Base-by-base conservation (phyloP, 1,284 basidiomycete species). In the Cryptococcus maquisensis region DNA sequence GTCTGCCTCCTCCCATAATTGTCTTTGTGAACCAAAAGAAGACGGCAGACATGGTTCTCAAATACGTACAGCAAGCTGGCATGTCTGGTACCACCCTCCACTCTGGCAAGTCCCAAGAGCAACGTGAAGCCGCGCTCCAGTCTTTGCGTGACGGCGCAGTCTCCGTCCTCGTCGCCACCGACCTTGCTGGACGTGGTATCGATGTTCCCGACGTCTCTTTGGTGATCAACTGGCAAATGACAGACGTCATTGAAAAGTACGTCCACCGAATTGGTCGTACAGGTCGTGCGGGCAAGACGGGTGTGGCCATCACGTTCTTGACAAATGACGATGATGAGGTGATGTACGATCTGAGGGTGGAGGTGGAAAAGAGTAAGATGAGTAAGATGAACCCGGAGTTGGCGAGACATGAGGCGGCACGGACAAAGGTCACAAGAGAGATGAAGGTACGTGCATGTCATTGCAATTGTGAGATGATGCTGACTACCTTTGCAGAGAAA, bases 21-120 rank as follows among this genome's bases (percentile, higher is more conserved):
- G 89, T 95, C 13, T 99, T 98, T 77, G 93, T 97, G 80, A 98
- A 98, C 77, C 94, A 98, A 77, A 98, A 98, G 81, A 95, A 95
- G 81, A 94, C 90, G 6, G 95, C 94, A 44, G 95, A 99, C 70
- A 87, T 90, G 84, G 88, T 99, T 21, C 87, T 90, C 39, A 90
- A 90, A 73, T 93, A 96, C 68, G 80, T 98, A 8, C 84, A 86
- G 50, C 86, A 90, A 52, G 87, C 86, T 38, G 90, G 90, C 41
- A 84, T 90, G 72, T 86, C 81, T 59, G 86, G 88, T 0, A 84
- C 90, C 9, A 94, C 92, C 0, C 74, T 99, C 61, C 96, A 99
- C 73, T 96, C 93, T 4, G 95, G 94, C 56, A 98, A 98, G 79
- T 93, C 88, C 60, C 95, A 99, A 76, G 90, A 94, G 66, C 90